Evolutionary conservation across 345 rosid genomes (phyloP).

Genomic region (Turritis glabra): DNA sequence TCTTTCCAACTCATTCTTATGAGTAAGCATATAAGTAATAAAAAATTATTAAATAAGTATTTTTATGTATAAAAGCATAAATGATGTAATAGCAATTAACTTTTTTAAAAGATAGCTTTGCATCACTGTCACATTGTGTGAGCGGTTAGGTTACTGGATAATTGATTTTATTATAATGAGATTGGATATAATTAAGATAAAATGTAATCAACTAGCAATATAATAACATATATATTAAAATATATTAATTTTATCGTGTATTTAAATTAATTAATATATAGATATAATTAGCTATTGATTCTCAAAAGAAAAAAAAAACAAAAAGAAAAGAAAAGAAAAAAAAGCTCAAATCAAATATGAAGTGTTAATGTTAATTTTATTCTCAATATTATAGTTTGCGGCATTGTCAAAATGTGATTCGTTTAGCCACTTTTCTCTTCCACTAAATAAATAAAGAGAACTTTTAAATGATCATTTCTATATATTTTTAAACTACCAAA

Average conservation of each 20-base stretch:
- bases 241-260: too few species aligned
- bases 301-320: too few species aligned
- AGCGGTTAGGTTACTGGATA: constrained; percentile 13
- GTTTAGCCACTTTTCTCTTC: not conserved
- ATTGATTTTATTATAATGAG: not conserved
- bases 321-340: too few species aligned
- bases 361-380: too few species aligned
- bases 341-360: too few species aligned
- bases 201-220: not conserved
- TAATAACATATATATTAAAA: not conserved
- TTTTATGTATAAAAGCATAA: not conserved
- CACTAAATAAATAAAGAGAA: not conserved
- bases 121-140: constrained; percentile 26
- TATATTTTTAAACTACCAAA: too few species aligned
- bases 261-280: too few species aligned
- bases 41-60: not conserved
- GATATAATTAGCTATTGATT: too few species aligned
- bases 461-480: too few species aligned
- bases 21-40: constrained; percentile 14
- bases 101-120: constrained; percentile 20
- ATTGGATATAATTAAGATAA: not conserved
- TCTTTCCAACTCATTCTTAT: not conserved
- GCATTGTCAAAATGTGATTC: not conserved
- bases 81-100: constrained; percentile 10
- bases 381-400: not conserved